A percentile compares a stretch with the other conserved stretches of the same genome.
Evolutionary conservation across 176 grass and related monocot genomes (phyloP).

Genomic region (Ensete ventricosum): DNA sequence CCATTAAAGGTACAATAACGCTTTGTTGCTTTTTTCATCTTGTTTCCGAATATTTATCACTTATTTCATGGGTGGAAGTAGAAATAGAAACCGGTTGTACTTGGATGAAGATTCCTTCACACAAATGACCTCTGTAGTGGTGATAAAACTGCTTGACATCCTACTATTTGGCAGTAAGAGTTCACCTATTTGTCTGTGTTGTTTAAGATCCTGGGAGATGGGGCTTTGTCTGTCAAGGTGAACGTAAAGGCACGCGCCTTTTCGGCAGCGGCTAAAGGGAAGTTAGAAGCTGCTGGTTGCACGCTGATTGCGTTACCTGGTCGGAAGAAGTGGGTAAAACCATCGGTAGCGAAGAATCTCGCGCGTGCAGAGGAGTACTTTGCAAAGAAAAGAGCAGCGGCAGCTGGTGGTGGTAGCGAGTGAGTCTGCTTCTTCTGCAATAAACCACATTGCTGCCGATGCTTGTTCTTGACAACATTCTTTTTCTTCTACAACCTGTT

Average conservation of each 20-base stretch:
- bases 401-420: not conserved
- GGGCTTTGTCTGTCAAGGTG: constrained; percentile 80
- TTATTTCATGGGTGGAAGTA: too few species aligned
- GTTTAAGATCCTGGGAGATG: constrained; percentile 76
- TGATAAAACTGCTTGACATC: not conserved
- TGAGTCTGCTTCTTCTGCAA: not conserved
- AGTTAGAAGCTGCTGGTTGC: constrained; percentile 79
- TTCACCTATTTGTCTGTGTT: constrained; percentile 8
- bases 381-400: constrained; percentile 48
- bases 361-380: constrained; percentile 88
- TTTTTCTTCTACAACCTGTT: not conserved
- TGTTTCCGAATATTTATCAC: too few species aligned
- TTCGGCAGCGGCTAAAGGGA: constrained; percentile 69
- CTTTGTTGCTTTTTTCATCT: not conserved
- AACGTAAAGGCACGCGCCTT: constrained; percentile 79
- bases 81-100: too few species aligned
- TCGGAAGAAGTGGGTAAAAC: constrained; percentile 88
- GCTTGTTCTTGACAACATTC: not conserved
- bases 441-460: not conserved
- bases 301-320: constrained; percentile 63
- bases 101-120: too few species aligned
- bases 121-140: too few species aligned
- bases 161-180: not conserved
- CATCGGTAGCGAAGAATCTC: constrained; percentile 73
- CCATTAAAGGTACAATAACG: constrained; percentile 64